Conservation (phyloP, 768 basidiomycete species). For the Porphyrellus cyaneotinctus region DNA sequence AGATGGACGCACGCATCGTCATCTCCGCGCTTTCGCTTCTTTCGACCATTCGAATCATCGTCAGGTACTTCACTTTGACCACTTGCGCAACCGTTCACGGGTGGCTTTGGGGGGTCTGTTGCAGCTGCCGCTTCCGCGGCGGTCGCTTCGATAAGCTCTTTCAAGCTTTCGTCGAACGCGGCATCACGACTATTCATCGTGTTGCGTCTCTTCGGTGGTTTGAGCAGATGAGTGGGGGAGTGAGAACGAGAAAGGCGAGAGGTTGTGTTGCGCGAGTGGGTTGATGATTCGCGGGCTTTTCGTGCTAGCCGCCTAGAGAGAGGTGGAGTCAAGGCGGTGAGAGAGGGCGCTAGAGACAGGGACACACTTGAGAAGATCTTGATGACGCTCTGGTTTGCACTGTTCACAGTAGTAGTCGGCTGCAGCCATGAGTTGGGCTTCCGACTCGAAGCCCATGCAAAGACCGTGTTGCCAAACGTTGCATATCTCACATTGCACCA, state of each 20-base stretch:
- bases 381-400: conserved; percentile 85
- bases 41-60: conserved; percentile 48
- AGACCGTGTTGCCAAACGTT: conserved; percentile 97
- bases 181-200: conserved; percentile 99
- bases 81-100: conserved; percentile 36
- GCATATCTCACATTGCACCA: conserved; percentile 97
- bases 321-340: conserved; percentile 15
- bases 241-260: conserved; percentile 72
- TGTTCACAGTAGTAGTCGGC: conserved; percentile 92
- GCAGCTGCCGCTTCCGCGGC: conserved; percentile 64
- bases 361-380: conserved; percentile 75
- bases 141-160: conserved; percentile 70
- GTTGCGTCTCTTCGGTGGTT: conserved; percentile 81
- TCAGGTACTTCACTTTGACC: conserved; percentile 43
- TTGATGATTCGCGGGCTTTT: conserved; percentile 59
- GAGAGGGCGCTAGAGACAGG: conserved; percentile 14
- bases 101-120: conserved; percentile 37
- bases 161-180: conserved; percentile 83
- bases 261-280: conserved; percentile 54
- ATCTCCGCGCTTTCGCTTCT: conserved; percentile 74
- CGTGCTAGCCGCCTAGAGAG: conserved; percentile 55
- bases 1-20: conserved; percentile 58
- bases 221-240: conserved; percentile 58
- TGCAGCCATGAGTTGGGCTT: conserved; percentile 67
- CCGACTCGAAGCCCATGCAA: conserved; percentile 89